Conservation (phyloP, 2,329 filamentous ascomycete genomes). For the Hypoxylon sp. region DNA sequence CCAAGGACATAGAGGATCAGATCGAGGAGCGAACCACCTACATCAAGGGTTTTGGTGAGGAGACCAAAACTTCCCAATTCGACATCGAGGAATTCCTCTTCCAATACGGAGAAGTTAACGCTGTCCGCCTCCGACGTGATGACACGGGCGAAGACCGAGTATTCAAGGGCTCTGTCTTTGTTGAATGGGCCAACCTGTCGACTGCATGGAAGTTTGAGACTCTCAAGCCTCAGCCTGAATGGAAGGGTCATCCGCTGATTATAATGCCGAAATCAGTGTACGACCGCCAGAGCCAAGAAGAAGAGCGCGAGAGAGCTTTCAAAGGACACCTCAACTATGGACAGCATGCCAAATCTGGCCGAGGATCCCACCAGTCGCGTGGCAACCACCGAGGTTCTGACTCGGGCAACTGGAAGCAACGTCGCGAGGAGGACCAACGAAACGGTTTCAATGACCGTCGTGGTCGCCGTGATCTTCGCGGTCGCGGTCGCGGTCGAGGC, state of each 20-base stretch:
- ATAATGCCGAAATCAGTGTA: slow-evolving; percentile 93
- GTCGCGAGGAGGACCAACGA: slow-evolving; percentile 73
- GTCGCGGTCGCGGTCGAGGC: slow-evolving; percentile 61
- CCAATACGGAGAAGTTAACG: slow-evolving; percentile 82
- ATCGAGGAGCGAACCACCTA: slow-evolving; percentile 85
- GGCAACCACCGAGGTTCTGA: slow-evolving; percentile 55
- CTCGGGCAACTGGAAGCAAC: slow-evolving; percentile 74
- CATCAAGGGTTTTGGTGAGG: slow-evolving; percentile 92
- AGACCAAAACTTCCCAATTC: slow-evolving; percentile 87
- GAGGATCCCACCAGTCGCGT: slow-evolving; percentile 57
- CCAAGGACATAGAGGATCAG: slow-evolving; percentile 72
- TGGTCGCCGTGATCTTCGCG: slow-evolving; percentile 58
- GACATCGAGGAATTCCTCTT: slow-evolving; percentile 95
- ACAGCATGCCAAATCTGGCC: slow-evolving; percentile 55
- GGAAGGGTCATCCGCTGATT: slow-evolving; percentile 82
- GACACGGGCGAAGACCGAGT: slow-evolving; percentile 66
- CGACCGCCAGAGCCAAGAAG: slow-evolving; percentile 61
- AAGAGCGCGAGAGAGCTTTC: slow-evolving; percentile 65
- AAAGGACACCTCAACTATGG: slow-evolving; percentile 65
- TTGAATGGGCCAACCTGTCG: slow-evolving; percentile 88
- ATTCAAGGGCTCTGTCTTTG: slow-evolving; percentile 98
- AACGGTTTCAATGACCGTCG: slow-evolving; percentile 69
- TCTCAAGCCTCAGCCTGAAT: slow-evolving; percentile 85
- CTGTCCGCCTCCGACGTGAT: slow-evolving; percentile 87
- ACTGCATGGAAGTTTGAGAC: slow-evolving; percentile 84